Conservation (phyloP, 352 stramenopile genomes). For the Lagenidium sp. region DNA sequence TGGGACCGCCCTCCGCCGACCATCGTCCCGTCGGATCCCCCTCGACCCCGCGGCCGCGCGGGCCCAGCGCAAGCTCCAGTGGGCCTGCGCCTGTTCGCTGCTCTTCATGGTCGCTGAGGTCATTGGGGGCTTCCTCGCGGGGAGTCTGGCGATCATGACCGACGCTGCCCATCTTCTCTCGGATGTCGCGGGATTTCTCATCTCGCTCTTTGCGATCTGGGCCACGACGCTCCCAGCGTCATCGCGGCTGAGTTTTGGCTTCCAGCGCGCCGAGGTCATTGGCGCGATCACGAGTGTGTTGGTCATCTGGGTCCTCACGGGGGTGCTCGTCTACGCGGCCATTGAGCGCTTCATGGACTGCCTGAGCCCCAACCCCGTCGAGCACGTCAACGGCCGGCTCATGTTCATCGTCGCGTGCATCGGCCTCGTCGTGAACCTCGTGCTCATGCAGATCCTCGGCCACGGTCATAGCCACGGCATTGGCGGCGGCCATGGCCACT, state of each 20-base stretch:
- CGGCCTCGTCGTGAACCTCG: conserved; percentile 95
- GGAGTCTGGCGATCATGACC: conserved; percentile 94
- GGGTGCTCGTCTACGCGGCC: conserved; percentile 91
- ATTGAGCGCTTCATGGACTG: conserved; percentile 82
- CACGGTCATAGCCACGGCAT: conserved; percentile 32
- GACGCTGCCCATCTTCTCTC: conserved; percentile 76
- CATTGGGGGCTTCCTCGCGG: conserved; percentile 90
- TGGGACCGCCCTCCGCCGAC: conserved; percentile 4
- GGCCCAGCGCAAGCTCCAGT: conserved; percentile 64
- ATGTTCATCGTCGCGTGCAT: conserved; percentile 96
- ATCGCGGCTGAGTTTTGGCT: conserved; percentile 87
- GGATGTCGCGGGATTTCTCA: conserved; percentile 69
- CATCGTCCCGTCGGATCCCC: conserved; percentile 34
- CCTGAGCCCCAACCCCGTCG: conserved; percentile 59
- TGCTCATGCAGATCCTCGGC: conserved; percentile 90
- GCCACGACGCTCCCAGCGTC: conserved; percentile 47
- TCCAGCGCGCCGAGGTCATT: conserved; percentile 94
- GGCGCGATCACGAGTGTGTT: conserved; percentile 93
- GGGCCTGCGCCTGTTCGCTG: conserved; percentile 74
- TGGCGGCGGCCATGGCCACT: conserved; percentile 18
- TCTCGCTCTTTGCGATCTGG: conserved; percentile 83
- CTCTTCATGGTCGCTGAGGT: conserved; percentile 96
- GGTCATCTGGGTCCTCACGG: conserved; percentile 92
- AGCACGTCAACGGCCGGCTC: conserved; percentile 91
- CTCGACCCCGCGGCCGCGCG: conserved; percentile 36